A percentile compares a stretch with the other conserved stretches of the same genome.
Evolutionary conservation across 768 basidiomycete genomes (phyloP).

Genomic region (Kwoniella dejecticola): DNA sequence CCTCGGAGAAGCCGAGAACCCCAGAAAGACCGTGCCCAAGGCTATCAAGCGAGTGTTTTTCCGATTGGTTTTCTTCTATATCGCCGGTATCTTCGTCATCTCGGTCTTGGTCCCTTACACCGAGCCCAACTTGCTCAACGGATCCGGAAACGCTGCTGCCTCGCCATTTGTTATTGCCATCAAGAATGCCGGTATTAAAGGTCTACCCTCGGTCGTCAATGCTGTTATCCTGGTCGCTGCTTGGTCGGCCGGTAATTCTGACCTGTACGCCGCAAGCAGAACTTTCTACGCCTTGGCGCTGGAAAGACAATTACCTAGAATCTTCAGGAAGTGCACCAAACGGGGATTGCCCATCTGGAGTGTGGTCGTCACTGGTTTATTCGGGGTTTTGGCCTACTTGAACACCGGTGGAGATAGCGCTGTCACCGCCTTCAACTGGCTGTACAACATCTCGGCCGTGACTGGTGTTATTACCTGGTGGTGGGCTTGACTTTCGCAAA

Average conservation of each 20-base stretch:
- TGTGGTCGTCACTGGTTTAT: conserved; percentile 40
- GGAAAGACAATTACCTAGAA: conserved; percentile 59
- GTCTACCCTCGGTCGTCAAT: conserved; percentile 54
- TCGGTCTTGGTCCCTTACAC: conserved; percentile 52
- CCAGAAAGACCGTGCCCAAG: conserved; percentile 49
- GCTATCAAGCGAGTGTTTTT: conserved; percentile 55
- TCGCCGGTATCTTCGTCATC: conserved; percentile 47
- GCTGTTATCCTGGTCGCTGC: conserved; percentile 55
- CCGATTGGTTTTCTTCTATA: conserved; percentile 54
- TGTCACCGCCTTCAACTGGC: conserved; percentile 46
- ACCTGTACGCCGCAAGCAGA: conserved; percentile 59
- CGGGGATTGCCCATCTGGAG: conserved; percentile 50
- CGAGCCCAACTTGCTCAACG: conserved; percentile 43
- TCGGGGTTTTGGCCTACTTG: conserved; percentile 45
- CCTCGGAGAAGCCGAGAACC: conserved; percentile 49
- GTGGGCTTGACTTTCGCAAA: conserved; percentile 10
- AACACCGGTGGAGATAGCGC: conserved; percentile 47
- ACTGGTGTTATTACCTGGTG: conserved; percentile 56
- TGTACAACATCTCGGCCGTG: conserved; percentile 54
- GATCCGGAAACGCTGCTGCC: conserved; percentile 40
- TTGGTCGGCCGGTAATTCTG: conserved; percentile 57
- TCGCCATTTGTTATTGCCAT: conserved; percentile 57
- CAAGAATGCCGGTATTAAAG: conserved; percentile 52
- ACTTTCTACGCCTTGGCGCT: conserved; percentile 60
- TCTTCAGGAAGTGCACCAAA: conserved; percentile 51